These are phyloP conservation scores for Vitis hybrid DNA, from an alignment of 177 flowering plant genomes.

Conservation along the genomic window DNA sequence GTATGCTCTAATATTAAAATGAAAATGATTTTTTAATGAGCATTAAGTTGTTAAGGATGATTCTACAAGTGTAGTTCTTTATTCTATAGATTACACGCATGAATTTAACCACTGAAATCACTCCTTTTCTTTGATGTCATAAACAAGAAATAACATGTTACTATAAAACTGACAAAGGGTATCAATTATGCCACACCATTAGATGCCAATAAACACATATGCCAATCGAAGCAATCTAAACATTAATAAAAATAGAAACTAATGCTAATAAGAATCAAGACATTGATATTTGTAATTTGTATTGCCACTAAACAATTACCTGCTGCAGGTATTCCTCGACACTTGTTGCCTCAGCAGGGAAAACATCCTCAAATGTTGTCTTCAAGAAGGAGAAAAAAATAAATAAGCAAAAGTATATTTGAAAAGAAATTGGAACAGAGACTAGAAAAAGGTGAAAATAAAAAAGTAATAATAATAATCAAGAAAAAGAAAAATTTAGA, in stretches of 20 bases:
- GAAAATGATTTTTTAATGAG: no score
- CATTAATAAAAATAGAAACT: not conserved
- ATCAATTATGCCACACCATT: not conserved
- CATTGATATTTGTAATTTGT: not conserved
- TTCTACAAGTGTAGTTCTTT: no score
- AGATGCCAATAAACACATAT: no score
- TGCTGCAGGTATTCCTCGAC: slow-evolving; percentile 95
- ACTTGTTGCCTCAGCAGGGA: slow-evolving; percentile 89
- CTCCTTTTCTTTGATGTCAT: no score
- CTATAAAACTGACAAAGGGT: not conserved
- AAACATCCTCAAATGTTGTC: slow-evolving; percentile 97
- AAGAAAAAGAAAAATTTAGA: not conserved
- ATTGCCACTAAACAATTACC: slow-evolving; percentile 33
- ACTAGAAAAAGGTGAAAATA: not conserved
- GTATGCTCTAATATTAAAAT: no score
- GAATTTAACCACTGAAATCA: no score
- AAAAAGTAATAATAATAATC: not conserved
- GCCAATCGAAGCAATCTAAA: no score
- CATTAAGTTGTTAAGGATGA: no score
- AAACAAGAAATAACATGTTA: no score
- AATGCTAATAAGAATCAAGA: not conserved
- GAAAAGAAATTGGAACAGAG: not conserved
- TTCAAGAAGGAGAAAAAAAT: slow-evolving; percentile 25
- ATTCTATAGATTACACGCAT: no score
- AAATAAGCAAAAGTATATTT: not conserved